Conservation (phyloP, 352 stramenopile species). For the Plasmopara halstedii region DNA sequence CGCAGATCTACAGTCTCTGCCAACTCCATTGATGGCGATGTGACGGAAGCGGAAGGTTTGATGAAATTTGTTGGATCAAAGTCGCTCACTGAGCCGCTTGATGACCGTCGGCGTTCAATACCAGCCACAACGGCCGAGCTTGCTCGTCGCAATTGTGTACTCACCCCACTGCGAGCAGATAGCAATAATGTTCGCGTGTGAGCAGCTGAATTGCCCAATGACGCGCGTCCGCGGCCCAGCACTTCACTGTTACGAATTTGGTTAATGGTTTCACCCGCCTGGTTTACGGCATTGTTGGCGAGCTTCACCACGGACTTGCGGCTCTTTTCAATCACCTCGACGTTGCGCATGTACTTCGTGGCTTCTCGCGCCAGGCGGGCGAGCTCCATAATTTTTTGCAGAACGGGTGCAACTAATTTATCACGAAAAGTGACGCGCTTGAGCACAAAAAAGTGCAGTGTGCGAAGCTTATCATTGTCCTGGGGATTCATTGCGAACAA, state of each 20-base stretch:
- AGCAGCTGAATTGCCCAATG: slow-evolving; percentile 34
- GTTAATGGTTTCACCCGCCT: slow-evolving; percentile 25
- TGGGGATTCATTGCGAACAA: slow-evolving; percentile 25
- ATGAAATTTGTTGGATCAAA: slow-evolving; percentile 19
- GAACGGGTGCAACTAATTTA: slow-evolving; percentile 35
- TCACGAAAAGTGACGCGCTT: slow-evolving; percentile 40
- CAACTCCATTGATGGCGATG: slow-evolving; percentile 18
- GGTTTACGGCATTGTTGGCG: slow-evolving; percentile 21
- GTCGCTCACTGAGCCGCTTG: slow-evolving; percentile 11
- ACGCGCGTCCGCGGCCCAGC: slow-evolving; percentile 45
- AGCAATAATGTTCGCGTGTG: slow-evolving; percentile 41
- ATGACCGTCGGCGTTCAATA: slow-evolving; percentile 46
- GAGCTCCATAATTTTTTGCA: slow-evolving; percentile 46
- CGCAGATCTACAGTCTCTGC: slow-evolving; percentile 27
- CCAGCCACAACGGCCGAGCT: slow-evolving; percentile 31
- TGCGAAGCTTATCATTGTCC: slow-evolving; percentile 9
- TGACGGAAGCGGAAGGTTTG: slow-evolving; percentile 9
- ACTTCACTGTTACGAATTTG: slow-evolving; percentile 32
- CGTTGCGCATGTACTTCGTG: slow-evolving; percentile 17
- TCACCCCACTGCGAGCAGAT: slow-evolving; percentile 36
- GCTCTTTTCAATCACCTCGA: slow-evolving; percentile 36
- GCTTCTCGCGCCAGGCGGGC: slow-evolving; percentile 29
- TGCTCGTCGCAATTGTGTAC: slow-evolving; percentile 35
- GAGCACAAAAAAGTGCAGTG: slow-evolving; percentile 57
- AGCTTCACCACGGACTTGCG: slow-evolving; percentile 38